Evolutionary conservation across 2,329 filamentous ascomycete species (phyloP), one percentile per base, ranked within the genome.

Genomic region (Penicillium hesseltinei): DNA sequence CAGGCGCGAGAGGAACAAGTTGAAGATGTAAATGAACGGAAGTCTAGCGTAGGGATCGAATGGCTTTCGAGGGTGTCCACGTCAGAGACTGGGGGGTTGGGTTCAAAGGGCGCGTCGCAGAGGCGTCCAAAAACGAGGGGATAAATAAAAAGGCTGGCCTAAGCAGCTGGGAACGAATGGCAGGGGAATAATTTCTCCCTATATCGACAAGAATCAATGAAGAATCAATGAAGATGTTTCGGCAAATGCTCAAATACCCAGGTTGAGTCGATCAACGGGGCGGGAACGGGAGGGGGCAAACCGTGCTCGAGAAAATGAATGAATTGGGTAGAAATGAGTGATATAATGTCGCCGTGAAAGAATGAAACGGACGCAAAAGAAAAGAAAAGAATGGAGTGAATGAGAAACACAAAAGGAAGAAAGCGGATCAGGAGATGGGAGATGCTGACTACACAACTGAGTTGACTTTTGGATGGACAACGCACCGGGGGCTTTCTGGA

Each of bases 281-380:
- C 48, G 57, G 36, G 54, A 61, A 60, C 57, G 58, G 59, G 58
- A 49, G 52, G 59, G 58, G 51, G 54, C 51, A 63, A 62, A 66
- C 63, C 61, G 68, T 61, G 64, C 65, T 51, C 40, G 48, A 59
- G 69, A 71, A 76, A 73, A 71, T 68, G 72, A 72, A 72, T 58
- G 61, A 60, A 59, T 42, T 56, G 59, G 29, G 51, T 21, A 62
- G 61, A 65, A 67, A 61, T 29, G 61, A 67, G 75, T 75, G 72
- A 71, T 73, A 73, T 70, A 71, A 47, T 25, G 73, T 70, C 72
- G 76, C 77, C 78, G 77, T 80, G 72, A 81, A 81, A 71, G 79
- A 81, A 78, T 80, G 78, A 76, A 79, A 79, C 78, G 75, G 75
- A 65, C 73, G 65, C 69, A 60, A 59, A 67, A 65, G 70, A 66